Evolutionary conservation across 108 stramenopile genomes (phyloP), one percentile per base, ranked within the genome.

Genomic region (Chaetoceros tenuissimus): DNA sequence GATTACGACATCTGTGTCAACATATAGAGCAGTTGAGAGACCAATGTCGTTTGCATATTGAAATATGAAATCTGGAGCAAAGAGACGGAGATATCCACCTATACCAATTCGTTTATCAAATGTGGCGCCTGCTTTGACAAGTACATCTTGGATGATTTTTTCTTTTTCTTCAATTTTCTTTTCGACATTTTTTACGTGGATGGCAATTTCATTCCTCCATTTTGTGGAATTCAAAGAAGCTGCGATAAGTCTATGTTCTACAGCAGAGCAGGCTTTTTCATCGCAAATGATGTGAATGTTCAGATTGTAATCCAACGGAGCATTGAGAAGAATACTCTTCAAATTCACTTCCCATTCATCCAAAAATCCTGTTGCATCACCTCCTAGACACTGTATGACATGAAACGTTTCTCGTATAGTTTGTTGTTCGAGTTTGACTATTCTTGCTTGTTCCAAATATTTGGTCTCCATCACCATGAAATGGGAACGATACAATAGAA

Each of bases 261-360:
- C 31, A 7, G 19, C 34, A 40, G 31, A 3, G 10, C 21, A 43
- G 21, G 30, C 34, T 19, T 31, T 43, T 31, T 18, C 27, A 57
- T 57, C 31, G 18, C 3, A 10, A 18, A 40, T 43, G 34, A 43
- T 43, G 19, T 57, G 55, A 8, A 57, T 20, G 22, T 57, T 29
- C 2, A 57, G 34, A 20, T 31, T 16, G 5, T 3, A 17, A 29
- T 57, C 55, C 3, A 57, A 3, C 3, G 55, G 55, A 40, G 55
- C 3, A 20, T 57, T 25, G 3, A 57, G 17, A n/a, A 57, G 31
- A 57, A 57, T 5, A 40, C 31, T 40, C 28, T 57, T 57, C 3
- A 57, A 40, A 20, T 31, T n/a, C 3, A 57, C 31, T 20, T 57
- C 55, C 55, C 55, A 57, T 29, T 57, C 55, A 20, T 57, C 55